These are phyloP conservation scores for Venturia pyrina DNA, from an alignment of 2,329 filamentous ascomycete species.

Conservation along the genomic window DNA sequence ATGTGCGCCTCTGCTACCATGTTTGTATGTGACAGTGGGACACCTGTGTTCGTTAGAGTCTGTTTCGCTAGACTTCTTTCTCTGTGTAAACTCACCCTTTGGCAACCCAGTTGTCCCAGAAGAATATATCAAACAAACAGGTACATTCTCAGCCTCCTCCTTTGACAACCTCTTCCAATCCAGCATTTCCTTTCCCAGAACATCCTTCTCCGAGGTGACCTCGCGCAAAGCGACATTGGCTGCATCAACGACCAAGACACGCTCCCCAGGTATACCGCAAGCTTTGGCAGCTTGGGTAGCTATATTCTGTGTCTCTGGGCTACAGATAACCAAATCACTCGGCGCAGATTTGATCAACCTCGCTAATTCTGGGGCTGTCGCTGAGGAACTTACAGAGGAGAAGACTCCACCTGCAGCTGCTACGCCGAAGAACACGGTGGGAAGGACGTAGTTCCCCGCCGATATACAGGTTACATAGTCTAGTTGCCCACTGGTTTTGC, in stretches of 20 bases:
- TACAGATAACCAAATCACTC: constrained; percentile 35
- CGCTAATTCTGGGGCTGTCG: constrained; percentile 41
- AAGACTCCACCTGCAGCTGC: constrained; percentile 51
- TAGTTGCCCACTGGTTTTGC: constrained; percentile 36
- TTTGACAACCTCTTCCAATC: constrained; percentile 48
- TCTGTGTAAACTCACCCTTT: constrained; percentile 24
- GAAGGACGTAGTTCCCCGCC: constrained; percentile 45
- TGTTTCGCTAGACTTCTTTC: neutral
- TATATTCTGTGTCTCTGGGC: constrained; percentile 38
- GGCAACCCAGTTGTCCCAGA: constrained; percentile 39
- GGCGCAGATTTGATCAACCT: constrained; percentile 36
- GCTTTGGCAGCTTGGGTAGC: constrained; percentile 41
- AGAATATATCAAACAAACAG: constrained; percentile 37
- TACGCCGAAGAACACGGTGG: constrained; percentile 45
- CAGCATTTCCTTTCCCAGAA: constrained; percentile 30
- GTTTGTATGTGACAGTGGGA: constrained; percentile 35
- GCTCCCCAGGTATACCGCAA: constrained; percentile 33
- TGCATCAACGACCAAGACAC: constrained; percentile 43
- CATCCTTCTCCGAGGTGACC: constrained; percentile 23
- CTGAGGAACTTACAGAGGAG: constrained; percentile 42
- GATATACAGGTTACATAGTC: constrained; percentile 47
- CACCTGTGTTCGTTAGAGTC: constrained; percentile 18
- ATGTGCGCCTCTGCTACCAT: constrained; percentile 31
- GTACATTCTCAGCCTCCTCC: constrained; percentile 30
- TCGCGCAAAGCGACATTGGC: constrained; percentile 26